A percentile compares a stretch with the other conserved stretches of the same genome.
Evolutionary conservation across 805 yeast genomes (phyloP).

Genomic region (Yarrowia yakushimensis): DNA sequence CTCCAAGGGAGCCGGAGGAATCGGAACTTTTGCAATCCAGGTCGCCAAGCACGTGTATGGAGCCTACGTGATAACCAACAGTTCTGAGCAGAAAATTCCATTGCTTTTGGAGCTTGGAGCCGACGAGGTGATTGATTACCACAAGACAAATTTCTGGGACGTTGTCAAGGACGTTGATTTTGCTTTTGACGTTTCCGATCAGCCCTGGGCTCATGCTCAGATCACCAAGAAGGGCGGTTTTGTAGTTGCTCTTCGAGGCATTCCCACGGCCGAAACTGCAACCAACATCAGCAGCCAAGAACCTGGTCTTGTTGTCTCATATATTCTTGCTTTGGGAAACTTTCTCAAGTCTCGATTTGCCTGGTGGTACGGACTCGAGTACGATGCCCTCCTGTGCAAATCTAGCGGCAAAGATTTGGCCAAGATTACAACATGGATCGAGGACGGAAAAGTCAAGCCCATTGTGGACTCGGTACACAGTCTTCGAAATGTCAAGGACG

Average conservation of each 20-base stretch:
- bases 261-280: slow-evolving; percentile 21
- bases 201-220: slow-evolving; percentile 24
- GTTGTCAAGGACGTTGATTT: slow-evolving; percentile 29
- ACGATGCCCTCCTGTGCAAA: slow-evolving; percentile 19
- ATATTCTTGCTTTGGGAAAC: neutral
- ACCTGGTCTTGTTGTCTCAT: neutral
- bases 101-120: slow-evolving; percentile 28
- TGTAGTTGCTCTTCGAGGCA: slow-evolving; percentile 26
- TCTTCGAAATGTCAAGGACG: slow-evolving; percentile 26
- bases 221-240: slow-evolving; percentile 28
- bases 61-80: slow-evolving; percentile 29
- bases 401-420: slow-evolving; percentile 12
- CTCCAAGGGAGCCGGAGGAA: slow-evolving; percentile 28
- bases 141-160: slow-evolving; percentile 27
- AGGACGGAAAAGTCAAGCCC: slow-evolving; percentile 28
- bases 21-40: slow-evolving; percentile 30
- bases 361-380: slow-evolving; percentile 21
- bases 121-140: slow-evolving; percentile 31
- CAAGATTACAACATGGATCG: slow-evolving; percentile 24
- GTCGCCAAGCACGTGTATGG: slow-evolving; percentile 31
- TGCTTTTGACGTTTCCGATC: slow-evolving; percentile 30
- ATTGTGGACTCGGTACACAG: slow-evolving; percentile 27
- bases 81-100: slow-evolving; percentile 30
- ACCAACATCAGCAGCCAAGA: neutral
- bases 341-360: neutral